Percentiles rank a stretch among this genome's conserved stretches.
Evolutionary conservation across 2,329 filamentous ascomycete genomes (phyloP).

Genomic region (Cladosporium sp.): DNA sequence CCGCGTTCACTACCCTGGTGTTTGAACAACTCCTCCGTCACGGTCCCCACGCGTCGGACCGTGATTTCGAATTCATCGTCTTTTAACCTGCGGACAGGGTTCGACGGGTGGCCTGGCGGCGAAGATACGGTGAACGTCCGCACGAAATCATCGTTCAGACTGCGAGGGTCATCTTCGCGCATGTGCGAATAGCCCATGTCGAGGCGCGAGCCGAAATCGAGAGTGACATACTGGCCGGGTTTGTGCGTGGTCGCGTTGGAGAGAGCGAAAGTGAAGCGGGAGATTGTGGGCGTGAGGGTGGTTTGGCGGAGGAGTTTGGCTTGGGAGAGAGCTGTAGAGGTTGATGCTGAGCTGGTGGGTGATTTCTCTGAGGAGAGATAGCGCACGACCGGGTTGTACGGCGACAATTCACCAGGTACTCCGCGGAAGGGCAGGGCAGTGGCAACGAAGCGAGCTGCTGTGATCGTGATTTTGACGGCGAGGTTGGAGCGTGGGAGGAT

Average conservation of each 20-base stretch:
- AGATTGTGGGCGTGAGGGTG: conserved; percentile 65
- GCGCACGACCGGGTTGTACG: conserved; percentile 76
- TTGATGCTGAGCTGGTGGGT: conserved; percentile 17
- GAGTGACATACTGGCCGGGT: conserved; percentile 74
- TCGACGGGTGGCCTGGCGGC: conserved; percentile 42
- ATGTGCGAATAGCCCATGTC: conserved; percentile 78
- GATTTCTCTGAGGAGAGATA: conserved; percentile 61
- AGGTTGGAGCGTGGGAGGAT: conserved; percentile 71
- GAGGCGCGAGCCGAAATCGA: conserved; percentile 70
- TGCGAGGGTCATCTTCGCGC: conserved; percentile 75
- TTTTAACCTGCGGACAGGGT: conserved; percentile 26
- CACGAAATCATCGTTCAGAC: conserved; percentile 80
- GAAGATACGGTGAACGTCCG: conserved; percentile 81
- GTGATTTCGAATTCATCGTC: conserved; percentile 68
- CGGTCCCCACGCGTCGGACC: conserved; percentile 66
- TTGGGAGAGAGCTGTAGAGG: conserved; percentile 30
- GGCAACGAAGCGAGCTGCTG: conserved; percentile 61
- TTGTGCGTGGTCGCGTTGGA: conserved; percentile 51
- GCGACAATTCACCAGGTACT: conserved; percentile 59
- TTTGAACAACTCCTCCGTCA: conserved; percentile 65
- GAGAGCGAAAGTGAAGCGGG: conserved; percentile 62
- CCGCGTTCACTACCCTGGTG: conserved; percentile 23
- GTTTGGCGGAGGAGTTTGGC: conserved; percentile 62
- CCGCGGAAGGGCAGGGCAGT: conserved; percentile 70
- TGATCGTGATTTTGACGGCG: conserved; percentile 67